Evolutionary conservation across 208 protist genomes (phyloP), one percentile per base, ranked within the genome.

Genomic region (Wallacemonas sp.): DNA sequence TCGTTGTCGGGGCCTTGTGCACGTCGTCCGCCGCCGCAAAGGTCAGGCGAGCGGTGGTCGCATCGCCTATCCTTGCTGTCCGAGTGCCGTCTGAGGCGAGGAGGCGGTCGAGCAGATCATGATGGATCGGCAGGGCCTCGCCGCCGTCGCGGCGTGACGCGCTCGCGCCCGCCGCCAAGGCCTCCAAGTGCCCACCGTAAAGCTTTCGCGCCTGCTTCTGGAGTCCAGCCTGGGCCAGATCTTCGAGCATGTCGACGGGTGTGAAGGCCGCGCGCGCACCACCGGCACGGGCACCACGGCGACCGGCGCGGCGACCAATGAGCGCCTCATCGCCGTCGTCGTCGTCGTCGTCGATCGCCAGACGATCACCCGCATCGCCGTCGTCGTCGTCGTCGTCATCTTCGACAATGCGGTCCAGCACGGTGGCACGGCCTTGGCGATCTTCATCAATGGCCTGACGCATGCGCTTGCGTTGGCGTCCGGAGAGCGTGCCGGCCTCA

Each of bases 401-500:
- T 2, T 71, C 57, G 16, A 63, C 50, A 7, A 52, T 67, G 48
- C 44, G 62, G 33, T 45, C 32, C 7, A 38, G 62, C 29, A 49
- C 72, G 63, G 20, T 63, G 33, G 48, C 49, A 54, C 36, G 23
- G 7, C 41, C 33, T 25, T 42, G 36, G 22, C 61, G 71, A 65
- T 94, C 91, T 61, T 96, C 91, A 48, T 86, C 62, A 45, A 96
- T 74, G 7, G 91, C 91, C 70, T 81, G 76, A 3, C 74, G 73
- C 81, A 91, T 92, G 33, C 78, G 77, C 52, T 86, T 85, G 36
- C 67, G 67, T 49, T 89, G 79, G 10, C 79, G 82, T 38, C 76
- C 72, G 7, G 87, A 92, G 7, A 93, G 79, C 45, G 88, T 98
- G 25, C 98, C 98, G 2, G 98, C 98, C 25, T 98, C 98, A 66